Evolutionary conservation across 1,284 basidiomycete genomes (phyloP).

Genomic region (Apiotrichum gracile): DNA sequence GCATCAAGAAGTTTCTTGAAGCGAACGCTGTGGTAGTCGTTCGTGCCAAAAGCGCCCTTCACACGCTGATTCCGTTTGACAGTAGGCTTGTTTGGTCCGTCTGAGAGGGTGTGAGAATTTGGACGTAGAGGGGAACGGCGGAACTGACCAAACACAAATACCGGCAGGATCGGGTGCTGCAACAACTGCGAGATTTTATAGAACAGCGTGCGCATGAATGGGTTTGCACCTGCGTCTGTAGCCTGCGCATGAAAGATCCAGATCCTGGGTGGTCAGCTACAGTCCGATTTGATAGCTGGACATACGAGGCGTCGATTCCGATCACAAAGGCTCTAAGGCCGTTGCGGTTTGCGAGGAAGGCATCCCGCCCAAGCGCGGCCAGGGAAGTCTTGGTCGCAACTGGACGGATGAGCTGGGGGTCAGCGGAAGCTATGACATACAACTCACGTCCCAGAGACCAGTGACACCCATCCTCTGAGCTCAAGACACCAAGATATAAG

Average conservation of each 20-base stretch:
- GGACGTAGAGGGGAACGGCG: background rate
- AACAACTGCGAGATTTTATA: constrained; percentile 61
- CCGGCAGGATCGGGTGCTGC: constrained; percentile 68
- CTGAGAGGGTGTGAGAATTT: constrained; percentile 18
- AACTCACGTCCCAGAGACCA: constrained; percentile 48
- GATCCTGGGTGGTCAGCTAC: constrained; percentile 31
- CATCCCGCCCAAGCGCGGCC: constrained; percentile 33
- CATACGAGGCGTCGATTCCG: constrained; percentile 48
- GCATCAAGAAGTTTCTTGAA: constrained; percentile 79
- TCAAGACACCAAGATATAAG: no score
- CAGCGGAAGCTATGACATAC: background rate
- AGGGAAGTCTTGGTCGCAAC: constrained; percentile 34
- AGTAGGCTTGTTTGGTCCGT: constrained; percentile 76
- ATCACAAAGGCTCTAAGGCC: constrained; percentile 43
- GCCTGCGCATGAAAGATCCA: constrained; percentile 51
- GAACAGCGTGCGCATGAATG: constrained; percentile 52
- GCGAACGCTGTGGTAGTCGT: constrained; percentile 59
- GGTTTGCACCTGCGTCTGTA: constrained; percentile 48
- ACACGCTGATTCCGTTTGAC: constrained; percentile 67
- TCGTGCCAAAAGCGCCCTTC: constrained; percentile 47
- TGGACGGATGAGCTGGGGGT: constrained; percentile 37
- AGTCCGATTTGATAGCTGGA: background rate
- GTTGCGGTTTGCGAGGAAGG: constrained; percentile 36
- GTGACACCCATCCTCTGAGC: constrained; percentile 47
- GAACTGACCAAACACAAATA: constrained; percentile 74